These are phyloP conservation scores for Sphaerosporella brunnea DNA, from an alignment of 495 filamentous ascomycete genomes.

Conservation along the genomic window DNA sequence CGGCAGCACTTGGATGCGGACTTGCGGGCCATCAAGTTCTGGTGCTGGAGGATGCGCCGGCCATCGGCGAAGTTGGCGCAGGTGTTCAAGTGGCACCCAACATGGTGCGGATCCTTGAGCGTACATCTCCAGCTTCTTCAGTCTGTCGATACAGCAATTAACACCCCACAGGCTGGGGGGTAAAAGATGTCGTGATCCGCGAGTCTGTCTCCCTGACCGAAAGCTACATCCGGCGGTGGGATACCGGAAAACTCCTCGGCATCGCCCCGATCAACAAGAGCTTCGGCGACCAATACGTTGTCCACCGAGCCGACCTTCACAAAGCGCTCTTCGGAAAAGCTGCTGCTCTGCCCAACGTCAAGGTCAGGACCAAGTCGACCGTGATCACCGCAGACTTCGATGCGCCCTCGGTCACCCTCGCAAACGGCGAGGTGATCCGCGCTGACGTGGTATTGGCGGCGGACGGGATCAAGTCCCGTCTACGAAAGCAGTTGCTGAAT, in stretches of 20 bases:
- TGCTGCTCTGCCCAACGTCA: conserved; percentile 51
- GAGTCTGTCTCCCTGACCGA: conserved; percentile 5
- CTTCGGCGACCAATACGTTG: conserved; percentile 50
- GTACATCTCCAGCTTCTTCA: conserved; percentile 6
- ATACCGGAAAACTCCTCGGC: conserved; percentile 16
- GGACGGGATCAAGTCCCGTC: conserved; percentile 55
- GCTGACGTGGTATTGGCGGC: conserved; percentile 54
- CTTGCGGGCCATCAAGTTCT: conserved; percentile 8
- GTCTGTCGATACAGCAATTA: conserved; percentile 33
- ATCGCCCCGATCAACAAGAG: conserved; percentile 37
- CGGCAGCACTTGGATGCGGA: conserved; percentile 8
- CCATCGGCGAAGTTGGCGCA: conserved; percentile 39
- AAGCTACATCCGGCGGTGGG: conserved; percentile 36
- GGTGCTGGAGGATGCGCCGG: conserved; percentile 4
- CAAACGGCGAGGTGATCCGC: conserved; percentile 37
- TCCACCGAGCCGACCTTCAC: conserved; percentile 51
- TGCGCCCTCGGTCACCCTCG: conserved; percentile 37
- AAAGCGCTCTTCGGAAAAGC: conserved; percentile 67
- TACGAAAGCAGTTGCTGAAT: conserved; percentile 45
- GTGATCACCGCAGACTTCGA: conserved; percentile 34
- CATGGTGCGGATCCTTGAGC: conserved; percentile 55
- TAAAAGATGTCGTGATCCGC: conserved; percentile 6
- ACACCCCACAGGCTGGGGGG: not conserved
- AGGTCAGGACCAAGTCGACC: conserved; percentile 47
- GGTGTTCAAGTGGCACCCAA: conserved; percentile 72